Percentiles rank a stretch among this genome's conserved stretches.
Evolutionary conservation across 352 stramenopile genomes (phyloP).

Genomic region (Phytophthora foliorum): DNA sequence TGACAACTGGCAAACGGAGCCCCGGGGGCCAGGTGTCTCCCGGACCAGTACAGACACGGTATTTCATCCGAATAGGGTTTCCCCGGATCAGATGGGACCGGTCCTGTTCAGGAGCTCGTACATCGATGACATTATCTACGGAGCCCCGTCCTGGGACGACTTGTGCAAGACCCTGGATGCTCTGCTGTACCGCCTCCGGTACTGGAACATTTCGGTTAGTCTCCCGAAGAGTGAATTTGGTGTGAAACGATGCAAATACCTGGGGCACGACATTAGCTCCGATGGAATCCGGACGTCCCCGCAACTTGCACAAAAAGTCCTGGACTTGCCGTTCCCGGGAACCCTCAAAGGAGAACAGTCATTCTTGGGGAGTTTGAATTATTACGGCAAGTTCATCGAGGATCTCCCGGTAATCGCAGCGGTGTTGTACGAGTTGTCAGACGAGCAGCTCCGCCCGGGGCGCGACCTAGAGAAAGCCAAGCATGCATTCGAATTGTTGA

Average conservation of each 20-base stretch:
- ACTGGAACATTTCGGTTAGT: constrained; percentile 35
- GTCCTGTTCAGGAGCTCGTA: constrained; percentile 23
- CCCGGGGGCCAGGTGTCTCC: background rate
- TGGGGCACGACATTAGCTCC: constrained; percentile 16
- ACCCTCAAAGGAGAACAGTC: constrained; percentile 20
- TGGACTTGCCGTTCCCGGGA: constrained; percentile 11
- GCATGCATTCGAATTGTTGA: constrained; percentile 35
- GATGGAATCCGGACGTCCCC: constrained; percentile 20
- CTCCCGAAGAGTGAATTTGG: constrained; percentile 36
- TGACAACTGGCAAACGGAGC: no score
- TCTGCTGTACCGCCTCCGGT: constrained; percentile 17
- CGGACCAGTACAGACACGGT: constrained; percentile 9
- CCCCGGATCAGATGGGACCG: constrained; percentile 20
- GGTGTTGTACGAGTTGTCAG: background rate
- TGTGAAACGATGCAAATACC: no score
- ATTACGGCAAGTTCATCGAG: constrained; percentile 43
- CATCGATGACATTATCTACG: constrained; percentile 38
- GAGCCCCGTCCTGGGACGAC: constrained; percentile 11
- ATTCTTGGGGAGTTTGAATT: constrained; percentile 34
- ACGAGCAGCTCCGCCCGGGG: constrained; percentile 21
- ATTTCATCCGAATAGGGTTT: constrained; percentile 9
- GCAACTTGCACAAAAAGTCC: constrained; percentile 3
- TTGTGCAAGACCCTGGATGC: constrained; percentile 14
- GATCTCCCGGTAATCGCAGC: constrained; percentile 14
- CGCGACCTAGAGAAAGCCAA: constrained; percentile 29